Percentiles rank a stretch among this genome's conserved stretches.
Evolutionary conservation across 2,329 filamentous ascomycete genomes (phyloP).

Genomic region (Sporothrix sp.): DNA sequence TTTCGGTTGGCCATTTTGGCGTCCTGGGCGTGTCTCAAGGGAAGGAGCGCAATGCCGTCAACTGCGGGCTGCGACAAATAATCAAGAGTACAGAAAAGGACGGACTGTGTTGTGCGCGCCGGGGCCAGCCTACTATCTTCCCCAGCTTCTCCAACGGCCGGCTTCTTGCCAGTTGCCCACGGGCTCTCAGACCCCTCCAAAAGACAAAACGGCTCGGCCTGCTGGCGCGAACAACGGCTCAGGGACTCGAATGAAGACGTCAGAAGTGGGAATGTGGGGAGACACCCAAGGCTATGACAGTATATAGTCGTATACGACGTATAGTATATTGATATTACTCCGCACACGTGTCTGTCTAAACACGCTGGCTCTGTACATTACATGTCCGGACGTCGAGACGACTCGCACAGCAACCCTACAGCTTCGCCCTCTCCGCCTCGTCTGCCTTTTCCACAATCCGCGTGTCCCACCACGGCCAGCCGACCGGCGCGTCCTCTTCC

Average conservation of each 20-base stretch:
- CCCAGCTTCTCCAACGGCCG: background rate
- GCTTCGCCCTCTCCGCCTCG: slow-evolving; percentile 12
- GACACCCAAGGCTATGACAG: no score
- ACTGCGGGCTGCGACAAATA: background rate
- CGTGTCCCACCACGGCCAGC: slow-evolving; percentile 61
- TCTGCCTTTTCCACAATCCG: slow-evolving; percentile 29
- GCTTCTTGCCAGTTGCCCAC: slow-evolving; percentile 4
- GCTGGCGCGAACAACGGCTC: background rate
- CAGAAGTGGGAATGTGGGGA: no score
- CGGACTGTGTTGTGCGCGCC: no score
- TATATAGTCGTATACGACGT: no score
- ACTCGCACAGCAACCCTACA: no score
- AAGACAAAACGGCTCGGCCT: background rate
- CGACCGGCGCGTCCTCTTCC: slow-evolving; percentile 42
- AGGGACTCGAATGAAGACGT: no score
- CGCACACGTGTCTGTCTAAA: no score
- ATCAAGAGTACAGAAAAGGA: background rate
- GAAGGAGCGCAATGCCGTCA: background rate
- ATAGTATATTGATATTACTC: no score
- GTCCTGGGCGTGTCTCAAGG: no score
- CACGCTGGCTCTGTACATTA: no score
- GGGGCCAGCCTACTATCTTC: no score
- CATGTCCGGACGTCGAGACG: no score
- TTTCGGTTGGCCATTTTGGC: background rate
- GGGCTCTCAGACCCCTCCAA: background rate